phyloP scores from a whole-genome alignment of 2,329 filamentous ascomycete species.

The Cercospora sojina region DNA sequence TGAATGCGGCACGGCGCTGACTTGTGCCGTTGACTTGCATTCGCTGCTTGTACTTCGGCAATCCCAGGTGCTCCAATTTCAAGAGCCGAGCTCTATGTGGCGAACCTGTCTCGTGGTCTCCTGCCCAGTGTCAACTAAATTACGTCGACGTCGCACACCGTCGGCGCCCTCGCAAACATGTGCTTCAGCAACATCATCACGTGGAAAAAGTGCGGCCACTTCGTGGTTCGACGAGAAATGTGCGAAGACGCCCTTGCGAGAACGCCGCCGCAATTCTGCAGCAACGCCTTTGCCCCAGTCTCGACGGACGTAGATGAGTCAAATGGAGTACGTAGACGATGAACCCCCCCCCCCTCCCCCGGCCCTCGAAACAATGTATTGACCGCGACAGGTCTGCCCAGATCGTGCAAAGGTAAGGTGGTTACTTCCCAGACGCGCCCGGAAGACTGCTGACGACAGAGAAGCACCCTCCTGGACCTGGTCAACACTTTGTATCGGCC shows the following conservation, averaged over 20 bases:
- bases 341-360: neutral
- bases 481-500: slow-evolving; percentile 15
- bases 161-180: slow-evolving; percentile 13
- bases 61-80: neutral
- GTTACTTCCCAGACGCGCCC: neutral
- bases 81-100: slow-evolving; percentile 4
- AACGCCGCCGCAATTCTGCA: slow-evolving; percentile 17
- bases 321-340: slow-evolving; percentile 10
- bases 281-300: slow-evolving; percentile 19
- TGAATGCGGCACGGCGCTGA: neutral
- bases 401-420: slow-evolving; percentile 20
- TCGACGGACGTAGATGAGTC: slow-evolving; percentile 21
- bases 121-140: neutral
- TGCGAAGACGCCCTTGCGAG: slow-evolving; percentile 21
- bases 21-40: neutral
- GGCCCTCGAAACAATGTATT: neutral
- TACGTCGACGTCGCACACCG: neutral
- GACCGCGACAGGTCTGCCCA: slow-evolving; percentile 15
- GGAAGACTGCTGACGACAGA: slow-evolving; percentile 2
- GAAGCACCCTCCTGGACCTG: slow-evolving; percentile 21
- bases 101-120: neutral
- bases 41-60: slow-evolving; percentile 6
- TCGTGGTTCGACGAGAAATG: slow-evolving; percentile 17
- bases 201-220: slow-evolving; percentile 25
- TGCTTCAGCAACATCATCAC: slow-evolving; percentile 26